These are phyloP conservation scores for Crucihimalaya himalaica DNA, from an alignment of 345 rosid species.

Conservation along the genomic window DNA sequence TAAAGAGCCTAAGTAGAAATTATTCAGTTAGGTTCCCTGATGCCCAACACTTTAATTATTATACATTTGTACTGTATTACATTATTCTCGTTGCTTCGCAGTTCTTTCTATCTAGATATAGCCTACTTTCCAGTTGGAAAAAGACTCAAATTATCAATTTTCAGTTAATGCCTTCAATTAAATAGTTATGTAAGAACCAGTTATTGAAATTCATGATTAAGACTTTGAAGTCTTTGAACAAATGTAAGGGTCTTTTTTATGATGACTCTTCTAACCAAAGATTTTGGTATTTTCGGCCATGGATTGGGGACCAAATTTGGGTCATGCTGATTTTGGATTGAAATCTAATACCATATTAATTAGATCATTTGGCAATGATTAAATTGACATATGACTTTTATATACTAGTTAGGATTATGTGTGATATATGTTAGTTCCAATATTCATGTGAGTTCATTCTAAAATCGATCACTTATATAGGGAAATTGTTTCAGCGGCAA, in stretches of 20 bases:
- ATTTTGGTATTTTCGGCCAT: too few species aligned
- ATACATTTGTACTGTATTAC: constrained; percentile 16
- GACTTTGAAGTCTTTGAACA: not conserved
- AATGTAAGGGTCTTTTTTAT: not conserved
- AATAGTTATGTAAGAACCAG: not conserved
- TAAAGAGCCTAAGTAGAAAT: constrained; percentile 24
- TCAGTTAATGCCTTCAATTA: not conserved
- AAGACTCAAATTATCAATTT: not conserved
- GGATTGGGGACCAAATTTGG: too few species aligned
- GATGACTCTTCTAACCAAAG: too few species aligned
- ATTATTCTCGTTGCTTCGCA: constrained; percentile 27
- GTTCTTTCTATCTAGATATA: constrained; percentile 27
- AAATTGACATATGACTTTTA: too few species aligned
- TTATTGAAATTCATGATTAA: constrained; percentile 4
- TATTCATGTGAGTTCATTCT: not conserved
- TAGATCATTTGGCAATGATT: too few species aligned
- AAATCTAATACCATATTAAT: too few species aligned
- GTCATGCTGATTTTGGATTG: too few species aligned
- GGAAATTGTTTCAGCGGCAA: not conserved
- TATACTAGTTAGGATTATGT: too few species aligned
- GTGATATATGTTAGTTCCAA: too few species aligned
- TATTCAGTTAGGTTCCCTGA: constrained; percentile 39
- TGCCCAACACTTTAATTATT: constrained; percentile 34
- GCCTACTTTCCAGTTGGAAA: constrained; percentile 35
- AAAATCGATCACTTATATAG: not conserved